Evolutionary conservation across 148 eudicot genomes (phyloP), one percentile per base, ranked within the genome.

Genomic region (Spergularia marina): DNA sequence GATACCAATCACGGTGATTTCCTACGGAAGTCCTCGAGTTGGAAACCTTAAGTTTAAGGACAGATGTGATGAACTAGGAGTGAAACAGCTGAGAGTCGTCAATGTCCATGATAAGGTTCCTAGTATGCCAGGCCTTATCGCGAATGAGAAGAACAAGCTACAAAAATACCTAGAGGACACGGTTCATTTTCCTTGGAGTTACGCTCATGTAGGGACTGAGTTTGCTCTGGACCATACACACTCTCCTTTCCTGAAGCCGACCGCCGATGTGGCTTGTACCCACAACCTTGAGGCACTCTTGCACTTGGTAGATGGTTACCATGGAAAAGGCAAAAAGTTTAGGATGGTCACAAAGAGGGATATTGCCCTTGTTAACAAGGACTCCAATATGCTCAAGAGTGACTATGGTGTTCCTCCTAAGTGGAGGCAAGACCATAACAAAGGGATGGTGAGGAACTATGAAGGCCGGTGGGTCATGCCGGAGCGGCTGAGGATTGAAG

Each of bases 381-480:
- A 88, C 54, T 84, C 86, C 5, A 84, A 88, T 39, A 84, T 90
- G 23, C 65, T 94, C 71, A 91, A 83, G 75, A 44, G 53, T 1
- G 87, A 88, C 34, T 88, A 85, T 72, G 87, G 80, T 4, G 88
- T 94, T 62, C 98, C 98, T 40, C 89, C 93, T 6, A 53, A 63
- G 41, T 94, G 97, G 98, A 78, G 98, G 71, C 94, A 89, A 68
- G 93, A 89, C 34, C 79, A 83, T 76, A 89, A 94, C 62, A 94
- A 94, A 63, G 98, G 98, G 57, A 91, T 93, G 98, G 89, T 88
- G 73, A 86, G 89, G 84, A 75, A 64, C 3, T 62, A 53, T 4
- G 92, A 89, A 9, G 98, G 98, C 18, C 89, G 86, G 21, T 93
- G 98, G 98, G 72, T 91, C 52, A 57, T 85, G 72, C 92, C 96